A percentile compares a stretch with the other conserved stretches of the same genome.
phyloP scores from a whole-genome alignment of 441 rosid genomes.

The Adansonia gregorii region DNA sequence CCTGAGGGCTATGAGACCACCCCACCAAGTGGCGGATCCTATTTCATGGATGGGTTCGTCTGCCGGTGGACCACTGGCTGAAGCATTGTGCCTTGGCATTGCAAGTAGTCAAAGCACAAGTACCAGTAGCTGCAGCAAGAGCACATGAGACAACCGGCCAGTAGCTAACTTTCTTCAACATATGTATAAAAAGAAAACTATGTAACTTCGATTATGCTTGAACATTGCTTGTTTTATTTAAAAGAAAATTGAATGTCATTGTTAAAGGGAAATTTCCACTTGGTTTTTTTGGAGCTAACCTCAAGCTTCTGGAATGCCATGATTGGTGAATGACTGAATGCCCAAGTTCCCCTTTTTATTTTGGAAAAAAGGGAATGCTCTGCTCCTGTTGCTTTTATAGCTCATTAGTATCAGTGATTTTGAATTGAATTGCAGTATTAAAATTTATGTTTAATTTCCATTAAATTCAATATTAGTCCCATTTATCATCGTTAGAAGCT shows the following conservation, averaged over 20 bases:
- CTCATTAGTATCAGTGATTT: neutral
- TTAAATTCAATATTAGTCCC: neutral
- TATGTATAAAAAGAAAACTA: neutral
- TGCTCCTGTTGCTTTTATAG: neutral
- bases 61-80: constrained; percentile 74
- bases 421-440: neutral
- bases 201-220: neutral
- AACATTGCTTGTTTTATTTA: neutral
- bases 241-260: neutral
- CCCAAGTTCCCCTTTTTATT: neutral
- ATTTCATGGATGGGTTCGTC: constrained; percentile 60
- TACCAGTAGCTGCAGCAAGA: constrained; percentile 49
- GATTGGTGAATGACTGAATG: neutral
- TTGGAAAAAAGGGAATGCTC: neutral
- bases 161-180: constrained; percentile 19
- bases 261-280: neutral
- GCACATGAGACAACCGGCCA: constrained; percentile 32
- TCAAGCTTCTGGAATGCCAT: constrained; percentile 1
- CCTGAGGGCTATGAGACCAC: constrained; percentile 34
- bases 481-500: constrained; percentile 14
- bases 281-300: neutral
- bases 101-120: constrained; percentile 47
- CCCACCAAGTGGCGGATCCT: constrained; percentile 53
- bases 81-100: constrained; percentile 74
- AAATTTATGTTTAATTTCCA: neutral